Evolutionary conservation across 805 yeast species (phyloP), one percentile per base, ranked within the genome.

Genomic region (Zygosaccharomyces lentus): DNA sequence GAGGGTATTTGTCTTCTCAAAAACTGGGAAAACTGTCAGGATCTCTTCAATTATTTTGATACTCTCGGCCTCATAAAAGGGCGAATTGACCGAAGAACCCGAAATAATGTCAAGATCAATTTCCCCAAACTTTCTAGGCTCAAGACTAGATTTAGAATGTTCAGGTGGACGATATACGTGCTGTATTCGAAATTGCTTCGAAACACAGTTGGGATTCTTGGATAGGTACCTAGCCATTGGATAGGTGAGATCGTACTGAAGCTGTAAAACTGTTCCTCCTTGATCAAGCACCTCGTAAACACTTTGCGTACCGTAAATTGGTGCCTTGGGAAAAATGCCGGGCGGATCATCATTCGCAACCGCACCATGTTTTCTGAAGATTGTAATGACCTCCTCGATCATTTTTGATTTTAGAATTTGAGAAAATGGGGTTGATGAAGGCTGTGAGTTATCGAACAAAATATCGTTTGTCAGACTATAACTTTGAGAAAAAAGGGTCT

Each of bases 171-270:
- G 75, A 61, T 80, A 93, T 1, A 93, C 98, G 55, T 80, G 79
- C 41, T 87, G 95, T 51, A 84, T 78, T 24, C 95, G 72, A 62
- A 72, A 91, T 13, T 84, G 70, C 62, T 91, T 90, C 2, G 63
- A 49, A 10, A 58, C 57, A 45, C 64, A 60, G 37, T 56, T 56
- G 15, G 73, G 74, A n/a, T 72, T 70, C 45, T 84, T 78, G 2
- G 96, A 89, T 26, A 93, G 64, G 41, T 80, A 73, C 53, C 98
- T 72, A 0, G 99, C 99, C 71, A 85, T 78, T 0, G 99, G 98
- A 27, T 90, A 69, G 0, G 95, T 86, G 50, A 90, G 71, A 62
- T 93, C 99, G 59, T 85, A 89, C 2, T 96, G 95, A 27, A 93
- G 67, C 54, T 90, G 96, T 27, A 93, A 68, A 3, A 93, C 91